Conservation (phyloP, 2,329 filamentous ascomycete genomes). For the Seiridium unicorne region DNA sequence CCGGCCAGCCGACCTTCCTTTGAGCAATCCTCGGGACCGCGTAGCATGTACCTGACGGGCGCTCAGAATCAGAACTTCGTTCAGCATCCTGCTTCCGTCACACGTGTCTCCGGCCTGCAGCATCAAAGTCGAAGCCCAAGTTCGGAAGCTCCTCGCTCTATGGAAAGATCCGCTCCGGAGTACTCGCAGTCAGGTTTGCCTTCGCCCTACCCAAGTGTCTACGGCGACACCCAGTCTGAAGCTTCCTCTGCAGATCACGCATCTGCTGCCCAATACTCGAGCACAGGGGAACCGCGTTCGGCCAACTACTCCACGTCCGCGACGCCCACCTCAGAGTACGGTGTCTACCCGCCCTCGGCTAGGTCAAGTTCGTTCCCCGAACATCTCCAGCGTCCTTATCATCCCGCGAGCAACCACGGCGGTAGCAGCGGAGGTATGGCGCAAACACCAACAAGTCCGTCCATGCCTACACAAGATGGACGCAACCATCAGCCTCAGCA, state of each 20-base stretch:
- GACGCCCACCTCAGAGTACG: slow-evolving; percentile 88
- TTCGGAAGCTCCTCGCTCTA: slow-evolving; percentile 28
- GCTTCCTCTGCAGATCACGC: slow-evolving; percentile 83
- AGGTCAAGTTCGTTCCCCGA: slow-evolving; percentile 82
- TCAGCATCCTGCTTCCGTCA: slow-evolving; percentile 27
- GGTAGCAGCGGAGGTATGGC: slow-evolving; percentile 86
- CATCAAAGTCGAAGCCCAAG: slow-evolving; percentile 24
- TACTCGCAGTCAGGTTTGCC: slow-evolving; percentile 89
- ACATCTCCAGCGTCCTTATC: slow-evolving; percentile 82
- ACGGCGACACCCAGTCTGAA: slow-evolving; percentile 78
- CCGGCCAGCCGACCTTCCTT: not conserved
- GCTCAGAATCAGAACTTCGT: slow-evolving; percentile 24
- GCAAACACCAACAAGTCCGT: slow-evolving; percentile 97
- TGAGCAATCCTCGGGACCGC: not conserved
- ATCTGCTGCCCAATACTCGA: slow-evolving; percentile 87
- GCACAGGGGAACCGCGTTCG: slow-evolving; percentile 76
- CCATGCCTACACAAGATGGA: slow-evolving; percentile 80
- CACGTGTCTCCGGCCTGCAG: slow-evolving; percentile 22
- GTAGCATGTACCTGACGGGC: slow-evolving; percentile 4
- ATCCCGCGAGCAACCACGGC: slow-evolving; percentile 71
- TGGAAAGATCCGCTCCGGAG: slow-evolving; percentile 67
- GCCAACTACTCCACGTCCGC: slow-evolving; percentile 71
- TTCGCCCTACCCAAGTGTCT: slow-evolving; percentile 66
- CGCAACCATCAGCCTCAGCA: slow-evolving; percentile 73
- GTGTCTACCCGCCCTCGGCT: slow-evolving; percentile 70